Conservation (phyloP, 345 rosid genomes). For the Eucalyptus brandiana region DNA sequence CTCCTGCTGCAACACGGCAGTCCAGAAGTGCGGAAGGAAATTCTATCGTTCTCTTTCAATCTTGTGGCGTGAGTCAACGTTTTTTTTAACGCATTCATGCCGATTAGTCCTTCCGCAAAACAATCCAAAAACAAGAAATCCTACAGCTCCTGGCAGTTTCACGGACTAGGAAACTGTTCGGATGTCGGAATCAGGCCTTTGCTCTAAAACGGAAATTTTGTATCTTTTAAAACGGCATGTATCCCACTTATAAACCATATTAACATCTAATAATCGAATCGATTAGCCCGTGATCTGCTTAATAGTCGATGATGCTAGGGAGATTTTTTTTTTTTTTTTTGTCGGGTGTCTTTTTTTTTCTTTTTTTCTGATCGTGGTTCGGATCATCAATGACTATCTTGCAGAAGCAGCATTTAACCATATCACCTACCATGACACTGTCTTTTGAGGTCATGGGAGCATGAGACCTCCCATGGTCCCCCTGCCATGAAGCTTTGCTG, state of each 20-base stretch:
- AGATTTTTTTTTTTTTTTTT: neutral
- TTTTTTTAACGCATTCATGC: neutral
- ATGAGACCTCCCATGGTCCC: neutral
- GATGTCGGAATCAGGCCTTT: neutral
- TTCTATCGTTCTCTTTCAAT: neutral
- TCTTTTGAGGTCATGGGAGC: neutral
- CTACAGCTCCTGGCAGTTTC: neutral
- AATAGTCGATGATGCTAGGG: neutral
- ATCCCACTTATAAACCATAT: neutral
- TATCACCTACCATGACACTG: neutral
- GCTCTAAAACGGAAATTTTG: neutral
- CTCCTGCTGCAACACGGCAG: neutral
- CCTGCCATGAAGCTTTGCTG: neutral
- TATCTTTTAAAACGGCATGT: neutral
- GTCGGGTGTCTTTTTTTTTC: neutral
- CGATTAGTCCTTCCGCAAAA: neutral
- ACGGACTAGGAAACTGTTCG: neutral
- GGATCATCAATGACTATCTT: neutral
- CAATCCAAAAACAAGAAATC: neutral
- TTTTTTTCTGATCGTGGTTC: neutral
- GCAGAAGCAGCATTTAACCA: neutral
- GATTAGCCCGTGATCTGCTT: neutral
- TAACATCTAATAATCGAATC: neutral
- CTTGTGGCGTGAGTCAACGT: neutral
- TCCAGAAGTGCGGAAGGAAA: neutral